These are phyloP conservation scores for Halophytophthora polymorphica DNA, from an alignment of 352 stramenopile genomes.

Conservation along the genomic window DNA sequence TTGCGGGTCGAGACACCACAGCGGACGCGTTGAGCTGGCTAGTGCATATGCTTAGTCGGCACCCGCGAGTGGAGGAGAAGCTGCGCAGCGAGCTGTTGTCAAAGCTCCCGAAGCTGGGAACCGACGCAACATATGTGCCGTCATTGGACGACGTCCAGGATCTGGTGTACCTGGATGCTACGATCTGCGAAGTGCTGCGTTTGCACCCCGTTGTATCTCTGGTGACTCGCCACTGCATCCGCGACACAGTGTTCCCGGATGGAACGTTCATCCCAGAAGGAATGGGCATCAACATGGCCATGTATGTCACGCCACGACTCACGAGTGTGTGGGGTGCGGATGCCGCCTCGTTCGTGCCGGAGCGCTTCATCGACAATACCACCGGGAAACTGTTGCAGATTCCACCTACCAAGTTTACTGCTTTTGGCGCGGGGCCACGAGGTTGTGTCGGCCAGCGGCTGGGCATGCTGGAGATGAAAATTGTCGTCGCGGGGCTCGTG, in stretches of 20 bases:
- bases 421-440: constrained; percentile 65
- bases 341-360: constrained; percentile 34
- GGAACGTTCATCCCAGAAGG: constrained; percentile 60
- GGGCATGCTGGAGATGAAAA: constrained; percentile 74
- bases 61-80: constrained; percentile 40
- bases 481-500: constrained; percentile 45
- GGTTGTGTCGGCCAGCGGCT: constrained; percentile 64
- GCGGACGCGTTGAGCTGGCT: constrained; percentile 57
- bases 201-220: constrained; percentile 48
- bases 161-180: constrained; percentile 58
- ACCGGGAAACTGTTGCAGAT: constrained; percentile 33
- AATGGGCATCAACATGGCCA: constrained; percentile 42
- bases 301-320: constrained; percentile 49
- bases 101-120: constrained; percentile 33
- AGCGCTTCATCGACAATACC: constrained; percentile 49
- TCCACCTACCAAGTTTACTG: constrained; percentile 59
- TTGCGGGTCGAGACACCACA: constrained; percentile 71
- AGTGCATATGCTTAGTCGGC: constrained; percentile 50
- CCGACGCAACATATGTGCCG: constrained; percentile 21
- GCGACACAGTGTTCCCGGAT: constrained; percentile 55
- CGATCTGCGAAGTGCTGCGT: constrained; percentile 58
- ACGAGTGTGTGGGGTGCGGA: constrained; percentile 62
- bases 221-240: constrained; percentile 31
- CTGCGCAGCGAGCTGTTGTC: constrained; percentile 42
- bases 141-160: constrained; percentile 44